Evolutionary conservation across 768 basidiomycete genomes (phyloP).

Genomic region (Erythrobasidium yunnanense): DNA sequence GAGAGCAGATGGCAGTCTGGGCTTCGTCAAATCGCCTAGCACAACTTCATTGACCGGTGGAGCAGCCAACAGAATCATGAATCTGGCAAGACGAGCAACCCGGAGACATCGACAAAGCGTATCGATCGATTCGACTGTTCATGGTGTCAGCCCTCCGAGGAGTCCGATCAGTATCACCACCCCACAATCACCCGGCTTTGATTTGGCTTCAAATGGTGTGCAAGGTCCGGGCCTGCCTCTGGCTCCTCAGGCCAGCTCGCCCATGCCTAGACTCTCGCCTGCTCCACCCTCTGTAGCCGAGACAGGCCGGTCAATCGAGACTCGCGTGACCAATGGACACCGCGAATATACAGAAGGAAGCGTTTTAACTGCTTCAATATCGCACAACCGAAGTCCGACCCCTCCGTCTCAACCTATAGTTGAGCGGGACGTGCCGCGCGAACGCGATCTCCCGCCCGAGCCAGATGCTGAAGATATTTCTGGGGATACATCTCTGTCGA

Average conservation of each 20-base stretch:
- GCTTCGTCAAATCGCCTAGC: too few relatives aligned
- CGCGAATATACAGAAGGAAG: too few relatives aligned
- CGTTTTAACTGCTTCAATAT: too few relatives aligned
- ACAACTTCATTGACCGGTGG: neutral
- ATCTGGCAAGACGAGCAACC: constrained; percentile 5
- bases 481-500: too few relatives aligned
- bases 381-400: neutral
- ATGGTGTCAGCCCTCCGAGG: too few relatives aligned
- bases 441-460: neutral
- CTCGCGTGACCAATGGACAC: constrained; percentile 13
- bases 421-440: neutral
- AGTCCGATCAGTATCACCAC: neutral
- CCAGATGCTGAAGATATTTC: neutral
- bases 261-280: neutral
- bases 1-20: neutral
- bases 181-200: constrained; percentile 10
- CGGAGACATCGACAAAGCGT: constrained; percentile 1
- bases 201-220: neutral
- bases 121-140: too few relatives aligned
- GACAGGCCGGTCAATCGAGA: neutral
- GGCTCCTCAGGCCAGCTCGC: neutral
- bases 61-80: neutral
- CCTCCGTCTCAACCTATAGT: neutral
- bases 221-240: neutral
- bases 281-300: neutral